Percentiles rank a stretch among this genome's conserved stretches.
Conservation (phyloP, 305 asterid species). For the Fraxinus nigra region DNA sequence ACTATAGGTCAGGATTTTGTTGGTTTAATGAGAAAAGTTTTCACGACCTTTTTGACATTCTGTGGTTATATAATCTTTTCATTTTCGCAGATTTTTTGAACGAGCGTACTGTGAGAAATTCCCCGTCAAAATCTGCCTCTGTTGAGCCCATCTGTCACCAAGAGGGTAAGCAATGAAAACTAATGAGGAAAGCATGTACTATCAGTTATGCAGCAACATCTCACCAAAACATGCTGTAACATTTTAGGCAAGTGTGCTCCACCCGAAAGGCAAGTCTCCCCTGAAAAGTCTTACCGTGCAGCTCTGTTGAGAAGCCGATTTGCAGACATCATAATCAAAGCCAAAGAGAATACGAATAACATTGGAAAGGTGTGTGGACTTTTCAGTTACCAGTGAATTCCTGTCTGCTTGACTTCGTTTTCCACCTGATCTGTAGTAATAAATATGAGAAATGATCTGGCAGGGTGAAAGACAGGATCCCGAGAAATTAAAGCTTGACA, state of each 20-base stretch:
- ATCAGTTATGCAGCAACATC: constrained; percentile 43
- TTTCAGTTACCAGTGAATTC: constrained; percentile 12
- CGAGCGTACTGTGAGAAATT: constrained; percentile 39
- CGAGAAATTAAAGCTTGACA: constrained; percentile 57
- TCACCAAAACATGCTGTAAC: constrained; percentile 50
- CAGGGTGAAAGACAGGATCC: constrained; percentile 61
- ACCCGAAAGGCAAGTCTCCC: constrained; percentile 73
- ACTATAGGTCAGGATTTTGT: constrained; percentile 34
- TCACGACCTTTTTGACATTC: not conserved
- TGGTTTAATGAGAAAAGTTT: not conserved
- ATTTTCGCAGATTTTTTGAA: constrained; percentile 30
- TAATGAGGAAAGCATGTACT: constrained; percentile 48
- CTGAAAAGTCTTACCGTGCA: constrained; percentile 79
- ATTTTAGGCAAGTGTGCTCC: constrained; percentile 69
- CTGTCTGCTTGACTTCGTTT: constrained; percentile 7
- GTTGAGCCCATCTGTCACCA: constrained; percentile 35
- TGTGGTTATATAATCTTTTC: not conserved
- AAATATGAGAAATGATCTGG: constrained; percentile 21
- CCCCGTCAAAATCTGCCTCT: constrained; percentile 32
- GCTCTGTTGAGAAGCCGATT: constrained; percentile 73
- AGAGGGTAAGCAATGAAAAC: constrained; percentile 72
- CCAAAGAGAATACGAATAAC: constrained; percentile 63
- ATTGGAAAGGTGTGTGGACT: constrained; percentile 41
- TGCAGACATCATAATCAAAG: constrained; percentile 76
- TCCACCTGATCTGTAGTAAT: constrained; percentile 16